Evolutionary conservation across 345 rosid genomes (phyloP), one percentile per base, ranked within the genome.

Genomic region (Citrus medica): DNA sequence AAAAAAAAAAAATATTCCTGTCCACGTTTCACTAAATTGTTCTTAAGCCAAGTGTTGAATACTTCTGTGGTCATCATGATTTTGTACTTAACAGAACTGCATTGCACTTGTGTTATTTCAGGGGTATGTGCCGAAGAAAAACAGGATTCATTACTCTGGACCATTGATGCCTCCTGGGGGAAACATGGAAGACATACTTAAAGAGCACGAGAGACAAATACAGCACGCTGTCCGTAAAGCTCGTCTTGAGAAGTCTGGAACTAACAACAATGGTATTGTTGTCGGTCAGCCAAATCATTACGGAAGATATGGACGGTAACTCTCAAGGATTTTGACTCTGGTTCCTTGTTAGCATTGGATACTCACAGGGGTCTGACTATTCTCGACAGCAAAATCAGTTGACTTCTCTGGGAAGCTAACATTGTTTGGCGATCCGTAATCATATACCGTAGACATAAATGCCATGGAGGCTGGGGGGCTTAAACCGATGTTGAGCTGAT

Each of bases 141-240:
- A 80, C 84, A 92, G 91, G 84, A 89, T 91, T 71, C 91, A 94
- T 63, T 94, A 60, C 83, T 94, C 98, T 4, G 99, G 99, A 79
- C 99, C 99, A 9, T 79, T 96, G 90, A 86, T 94, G 86, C 92
- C 98, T 80, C 90, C 92, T 2, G 98, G 97, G 28, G 95, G 94
- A 59, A 94, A 89, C 87, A 90, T 92, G 13, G 97, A 96, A 9
- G 99, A 92, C 22, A 80, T 92, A 80, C 91, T 96, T 27, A 92
- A 85, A 84, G 98, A 94, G 73, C 99, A 96, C 24, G 99, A 94
- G 83, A 90, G 94, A 80, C 97, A 87, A 70, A 92, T 96, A 82
- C 99, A 94, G 81, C 92, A 91, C 63, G 98, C 95, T 56, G 94
- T 96, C 30, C 95, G 97, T 2, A 91, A 89, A 79, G 88, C 98